Evolutionary conservation across 306 rosid genomes (phyloP).

Genomic region (Nissolia schottii): DNA sequence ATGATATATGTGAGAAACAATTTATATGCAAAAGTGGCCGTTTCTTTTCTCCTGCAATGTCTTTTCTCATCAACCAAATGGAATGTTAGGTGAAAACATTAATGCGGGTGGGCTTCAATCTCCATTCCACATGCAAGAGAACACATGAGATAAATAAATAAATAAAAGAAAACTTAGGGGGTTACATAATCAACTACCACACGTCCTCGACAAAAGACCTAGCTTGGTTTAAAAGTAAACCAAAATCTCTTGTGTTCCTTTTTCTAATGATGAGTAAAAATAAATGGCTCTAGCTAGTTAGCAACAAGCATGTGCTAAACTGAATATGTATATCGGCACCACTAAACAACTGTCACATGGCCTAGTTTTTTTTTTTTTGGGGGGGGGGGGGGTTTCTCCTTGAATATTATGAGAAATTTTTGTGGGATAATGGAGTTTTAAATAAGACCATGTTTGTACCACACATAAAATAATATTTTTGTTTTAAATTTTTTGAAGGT

Average conservation of each 20-base stretch:
- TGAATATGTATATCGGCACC: background rate
- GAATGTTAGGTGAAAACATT: conserved; percentile 12
- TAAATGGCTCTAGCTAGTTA: background rate
- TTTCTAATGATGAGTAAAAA: background rate
- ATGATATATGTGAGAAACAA: too few species aligned
- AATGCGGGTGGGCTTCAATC: conserved; percentile 2
- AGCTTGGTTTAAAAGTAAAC: background rate
- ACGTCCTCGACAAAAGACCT: background rate
- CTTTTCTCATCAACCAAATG: background rate
- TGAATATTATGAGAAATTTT: background rate
- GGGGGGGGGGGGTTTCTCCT: conserved; percentile 27
- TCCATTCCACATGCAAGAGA: conserved; percentile 8
- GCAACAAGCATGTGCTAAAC: background rate
- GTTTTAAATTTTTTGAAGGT: too few species aligned
- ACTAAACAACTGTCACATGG: background rate
- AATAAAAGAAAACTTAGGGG: background rate
- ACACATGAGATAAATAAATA: background rate
- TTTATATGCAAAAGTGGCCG: background rate
- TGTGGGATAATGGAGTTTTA: too few species aligned
- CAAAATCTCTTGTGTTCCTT: background rate
- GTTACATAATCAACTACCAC: conserved; percentile 2
- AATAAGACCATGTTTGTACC: too few species aligned
- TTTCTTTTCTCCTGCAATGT: background rate
- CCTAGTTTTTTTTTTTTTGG: too few species aligned
- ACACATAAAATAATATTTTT: too few species aligned